Evolutionary conservation across 2,329 filamentous ascomycete genomes (phyloP), one percentile per base, ranked within the genome.

Genomic region (Penicillium hordei): DNA sequence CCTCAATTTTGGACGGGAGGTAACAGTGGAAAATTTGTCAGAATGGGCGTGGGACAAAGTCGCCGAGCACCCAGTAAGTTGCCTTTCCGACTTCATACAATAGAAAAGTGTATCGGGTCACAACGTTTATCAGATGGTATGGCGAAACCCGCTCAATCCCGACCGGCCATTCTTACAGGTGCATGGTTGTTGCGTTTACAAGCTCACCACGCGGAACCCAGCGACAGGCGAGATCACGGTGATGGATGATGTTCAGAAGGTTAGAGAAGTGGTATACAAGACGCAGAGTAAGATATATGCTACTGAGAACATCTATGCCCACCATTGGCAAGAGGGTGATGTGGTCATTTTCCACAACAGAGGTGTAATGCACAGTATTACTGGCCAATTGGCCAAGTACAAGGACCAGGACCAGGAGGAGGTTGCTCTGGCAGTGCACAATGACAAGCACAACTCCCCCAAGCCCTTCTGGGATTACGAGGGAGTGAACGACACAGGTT

Each of bases 341-440:
- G 21, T 59, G 19, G 59, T 61, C 19, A 57, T 59, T 25, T 61
- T 61, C 45, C 59, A 61, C n/a, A 59, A 61, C 12, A 45, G 52
- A 1, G 59, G 57, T 15, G 57, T 59, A 9, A 59, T 59, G 57
- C 49, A 57, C n/a, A 61, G 59, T 21, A 61, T 61, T n/a, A 57
- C 58, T 48, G 55, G 60, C 10, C 60, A 60, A 27, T 21, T 62
- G 4, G 42, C 48, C 6, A 49, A 58, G 39, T 49, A 56, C 21
- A 58, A 57, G 46, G 36, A 48, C 0, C 42, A 61, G 7, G 49
- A 61, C 57, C n/a, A 61, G 52, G 31, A 59, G 33, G 34, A 45
- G 59, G 8, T 39, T 59, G 27, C 23, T 61, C 19, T 59, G 59
- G 57, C 53, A 61, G 25, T 60, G 53, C 27, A 60, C 57, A 23